phyloP scores from a whole-genome alignment of 192 early-diverging fungal species.

The Coemansia aciculifera region DNA sequence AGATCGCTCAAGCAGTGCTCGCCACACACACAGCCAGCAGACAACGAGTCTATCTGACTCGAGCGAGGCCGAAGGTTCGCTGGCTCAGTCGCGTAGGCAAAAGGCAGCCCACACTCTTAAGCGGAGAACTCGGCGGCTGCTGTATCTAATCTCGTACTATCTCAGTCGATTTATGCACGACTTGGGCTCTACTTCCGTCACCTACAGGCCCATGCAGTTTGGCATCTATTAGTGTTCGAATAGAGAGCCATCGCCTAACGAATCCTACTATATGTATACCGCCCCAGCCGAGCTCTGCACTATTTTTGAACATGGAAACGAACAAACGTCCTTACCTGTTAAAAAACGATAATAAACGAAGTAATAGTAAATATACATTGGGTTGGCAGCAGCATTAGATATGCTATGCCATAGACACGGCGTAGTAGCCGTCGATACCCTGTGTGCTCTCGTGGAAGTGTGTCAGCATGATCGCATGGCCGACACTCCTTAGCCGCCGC shows the following conservation, averaged over 20 bases:
- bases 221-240: conserved; percentile 14
- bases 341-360: neutral
- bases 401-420: conserved; percentile 12
- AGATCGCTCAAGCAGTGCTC: neutral
- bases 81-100: conserved; percentile 20
- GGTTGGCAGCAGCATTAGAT: neutral
- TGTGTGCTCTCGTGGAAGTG: conserved; percentile 16
- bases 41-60: neutral
- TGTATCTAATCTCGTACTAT: conserved; percentile 32
- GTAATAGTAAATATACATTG: conserved; percentile 2
- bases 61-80: neutral
- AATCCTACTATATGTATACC: neutral
- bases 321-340: neutral
- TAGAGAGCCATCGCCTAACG: neutral
- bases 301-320: neutral
- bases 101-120: conserved; percentile 1
- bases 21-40: neutral
- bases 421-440: conserved; percentile 25
- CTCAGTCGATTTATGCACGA: conserved; percentile 11
- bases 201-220: conserved; percentile 31
- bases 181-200: conserved; percentile 12
- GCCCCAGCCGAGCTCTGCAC: neutral
- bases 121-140: conserved; percentile 17
- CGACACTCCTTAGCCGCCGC: conserved; percentile 21
- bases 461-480: conserved; percentile 11